phyloP scores from a whole-genome alignment of 78 protist genomes.

The Speleostelium caveatum region DNA sequence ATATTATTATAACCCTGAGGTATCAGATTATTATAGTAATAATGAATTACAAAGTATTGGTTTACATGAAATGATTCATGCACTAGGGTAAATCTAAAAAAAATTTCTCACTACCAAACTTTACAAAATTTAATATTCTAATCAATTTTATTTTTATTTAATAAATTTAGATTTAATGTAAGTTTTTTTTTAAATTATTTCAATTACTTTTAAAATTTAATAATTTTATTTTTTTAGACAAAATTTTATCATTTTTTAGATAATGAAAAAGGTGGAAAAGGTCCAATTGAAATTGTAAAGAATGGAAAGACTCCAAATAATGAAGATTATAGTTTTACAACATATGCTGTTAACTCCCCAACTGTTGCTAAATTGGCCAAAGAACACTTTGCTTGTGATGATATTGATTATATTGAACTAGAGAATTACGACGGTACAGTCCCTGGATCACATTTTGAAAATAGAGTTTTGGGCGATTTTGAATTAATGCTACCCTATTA shows the following conservation, averaged over 20 bases:
- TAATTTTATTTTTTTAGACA: slow-evolving; percentile 1
- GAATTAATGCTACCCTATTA: slow-evolving; percentile 36
- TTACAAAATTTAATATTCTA: too few species aligned
- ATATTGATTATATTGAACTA: slow-evolving; percentile 1
- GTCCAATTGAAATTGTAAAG: too few species aligned
- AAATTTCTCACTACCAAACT: too few species aligned
- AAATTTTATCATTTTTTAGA: neutral
- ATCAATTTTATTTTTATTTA: too few species aligned
- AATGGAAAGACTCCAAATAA: neutral
- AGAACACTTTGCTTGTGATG: slow-evolving; percentile 64
- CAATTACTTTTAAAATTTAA: too few species aligned
- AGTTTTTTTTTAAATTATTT: too few species aligned
- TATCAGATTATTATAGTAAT: too few species aligned
- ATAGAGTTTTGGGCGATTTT: neutral
- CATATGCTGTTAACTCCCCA: neutral
- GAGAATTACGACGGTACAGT: slow-evolving; percentile 66
- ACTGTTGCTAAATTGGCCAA: neutral
- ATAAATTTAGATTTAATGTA: too few species aligned
- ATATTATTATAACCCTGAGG: too few species aligned
- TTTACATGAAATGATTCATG: slow-evolving; percentile 47
- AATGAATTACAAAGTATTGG: slow-evolving; percentile 13
- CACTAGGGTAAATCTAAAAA: too few species aligned
- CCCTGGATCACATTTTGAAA: slow-evolving; percentile 46
- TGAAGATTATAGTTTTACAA: neutral
- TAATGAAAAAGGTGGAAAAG: neutral